Evolutionary conservation across 495 filamentous ascomycete species (phyloP), one percentile per base, ranked within the genome.

Genomic region (Entonaema liquescens): DNA sequence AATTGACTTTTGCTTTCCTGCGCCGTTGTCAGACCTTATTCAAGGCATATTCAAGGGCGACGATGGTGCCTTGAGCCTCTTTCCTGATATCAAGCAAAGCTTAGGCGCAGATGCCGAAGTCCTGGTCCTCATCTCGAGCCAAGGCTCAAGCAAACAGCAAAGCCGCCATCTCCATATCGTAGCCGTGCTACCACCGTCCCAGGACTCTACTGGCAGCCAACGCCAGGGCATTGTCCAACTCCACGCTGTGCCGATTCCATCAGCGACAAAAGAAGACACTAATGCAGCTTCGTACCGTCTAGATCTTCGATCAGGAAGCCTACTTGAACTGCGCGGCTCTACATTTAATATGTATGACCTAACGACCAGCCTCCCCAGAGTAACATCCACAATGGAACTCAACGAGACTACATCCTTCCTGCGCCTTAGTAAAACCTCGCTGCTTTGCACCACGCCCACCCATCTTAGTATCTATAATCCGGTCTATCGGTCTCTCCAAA

Each of bases 401-500:
- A 59, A 74, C 11, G 78, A 67, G 0, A 75, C 82, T 8, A 73
- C 69, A 38, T 88, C 86, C 3, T 87, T 89, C 58, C 72, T 89
- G 6, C 80, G 86, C 15, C 63, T 86, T 0, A 84, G 83, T 42
- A 86, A 76, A 71, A 82, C 83, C 5, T 86, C 85, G 3, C 75
- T 87, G 5, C 78, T 87, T 28, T 76, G 82, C 15, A 78, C 83
- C 2, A 80, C 82, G 0, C 40, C 76, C 3, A 70, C 70, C 36
- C 80, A 78, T n/a, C 76, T 88, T 17, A 77, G 68, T 12, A 76
- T 92, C 17, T 91, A 89, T 71, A 90, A 90, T 73, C 90, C 89
- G 4, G 86, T 88, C 53, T 91, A 88, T 70, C 83, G 86, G 25
- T 91, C 90, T 3, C 79, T 90, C 12, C 86, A 91, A 75, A 82